These are phyloP conservation scores for Cymodocea nodosa DNA, from an alignment of 116 monocot genomes.

Conservation along the genomic window DNA sequence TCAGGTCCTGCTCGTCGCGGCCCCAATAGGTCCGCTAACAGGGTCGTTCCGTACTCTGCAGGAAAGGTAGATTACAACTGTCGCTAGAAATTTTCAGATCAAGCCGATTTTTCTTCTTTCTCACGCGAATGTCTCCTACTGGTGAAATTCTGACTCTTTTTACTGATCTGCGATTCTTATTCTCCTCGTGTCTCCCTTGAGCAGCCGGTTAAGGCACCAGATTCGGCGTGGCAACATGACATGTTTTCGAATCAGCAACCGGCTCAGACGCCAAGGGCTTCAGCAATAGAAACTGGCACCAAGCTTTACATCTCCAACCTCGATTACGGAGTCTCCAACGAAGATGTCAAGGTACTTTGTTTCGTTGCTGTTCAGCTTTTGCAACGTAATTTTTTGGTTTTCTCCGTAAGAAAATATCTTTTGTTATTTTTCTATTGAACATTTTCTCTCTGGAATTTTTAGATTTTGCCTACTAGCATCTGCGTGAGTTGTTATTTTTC, in stretches of 20 bases:
- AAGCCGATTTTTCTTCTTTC: not conserved
- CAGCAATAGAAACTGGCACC: slow-evolving; percentile 52
- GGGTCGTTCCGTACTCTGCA: slow-evolving; percentile 33
- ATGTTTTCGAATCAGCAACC: slow-evolving; percentile 29
- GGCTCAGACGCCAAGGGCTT: not conserved
- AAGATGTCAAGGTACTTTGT: slow-evolving; percentile 44
- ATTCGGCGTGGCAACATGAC: slow-evolving; percentile 64
- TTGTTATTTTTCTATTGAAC: too few species aligned
- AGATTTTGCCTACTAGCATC: too few species aligned
- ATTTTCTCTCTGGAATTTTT: too few species aligned
- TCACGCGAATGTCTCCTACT: too few species aligned
- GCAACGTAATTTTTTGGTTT: not conserved
- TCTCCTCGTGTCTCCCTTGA: not conserved
- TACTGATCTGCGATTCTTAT: not conserved
- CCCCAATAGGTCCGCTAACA: slow-evolving; percentile 36
- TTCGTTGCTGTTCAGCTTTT: not conserved
- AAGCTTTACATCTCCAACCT: slow-evolving; percentile 82
- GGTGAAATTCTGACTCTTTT: not conserved
- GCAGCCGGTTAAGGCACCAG: slow-evolving; percentile 33
- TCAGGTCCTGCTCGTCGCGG: slow-evolving; percentile 35
- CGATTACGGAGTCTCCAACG: slow-evolving; percentile 69
- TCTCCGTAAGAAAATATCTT: too few species aligned
- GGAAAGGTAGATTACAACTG: slow-evolving; percentile 24
- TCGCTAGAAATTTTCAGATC: slow-evolving; percentile 7
- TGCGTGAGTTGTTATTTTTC: too few species aligned